These are phyloP conservation scores for Lasiodiplodia gonubiensis DNA, from an alignment of 2,329 filamentous ascomycete genomes.

Conservation along the genomic window DNA sequence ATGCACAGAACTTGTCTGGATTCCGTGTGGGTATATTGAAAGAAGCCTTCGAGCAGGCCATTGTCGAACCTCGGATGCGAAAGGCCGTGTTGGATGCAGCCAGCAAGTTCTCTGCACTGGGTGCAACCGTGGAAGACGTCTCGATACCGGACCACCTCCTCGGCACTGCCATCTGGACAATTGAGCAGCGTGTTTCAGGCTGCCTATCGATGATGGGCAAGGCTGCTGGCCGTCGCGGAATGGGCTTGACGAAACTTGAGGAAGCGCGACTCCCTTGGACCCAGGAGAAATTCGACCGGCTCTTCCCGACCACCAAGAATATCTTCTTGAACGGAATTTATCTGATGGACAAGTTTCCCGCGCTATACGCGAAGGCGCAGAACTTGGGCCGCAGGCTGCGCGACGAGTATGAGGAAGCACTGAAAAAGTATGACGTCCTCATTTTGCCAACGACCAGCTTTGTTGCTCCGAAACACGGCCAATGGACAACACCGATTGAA, in stretches of 20 bases:
- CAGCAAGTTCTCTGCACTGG: slow-evolving; percentile 50
- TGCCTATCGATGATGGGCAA: slow-evolving; percentile 48
- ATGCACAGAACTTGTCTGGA: slow-evolving; percentile 31
- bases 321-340: slow-evolving; percentile 52
- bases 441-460: slow-evolving; percentile 48
- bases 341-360: slow-evolving; percentile 45
- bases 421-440: slow-evolving; percentile 48
- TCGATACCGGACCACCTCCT: slow-evolving; percentile 57
- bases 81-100: slow-evolving; percentile 50
- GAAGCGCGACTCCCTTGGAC: slow-evolving; percentile 56
- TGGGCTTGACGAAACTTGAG: slow-evolving; percentile 56
- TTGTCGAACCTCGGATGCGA: slow-evolving; percentile 48
- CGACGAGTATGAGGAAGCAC: slow-evolving; percentile 46
- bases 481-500: slow-evolving; percentile 37
- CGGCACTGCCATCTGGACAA: slow-evolving; percentile 55
- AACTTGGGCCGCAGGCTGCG: slow-evolving; percentile 49
- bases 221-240: slow-evolving; percentile 46
- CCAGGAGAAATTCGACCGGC: slow-evolving; percentile 54
- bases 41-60: slow-evolving; percentile 34
- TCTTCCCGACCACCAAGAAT: slow-evolving; percentile 56
- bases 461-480: slow-evolving; percentile 26
- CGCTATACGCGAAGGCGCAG: slow-evolving; percentile 49
- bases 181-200: slow-evolving; percentile 45
- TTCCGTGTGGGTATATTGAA: slow-evolving; percentile 39
- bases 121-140: slow-evolving; percentile 55